phyloP scores from a whole-genome alignment of 2,329 filamentous ascomycete species.

The Penicillium sp. region DNA sequence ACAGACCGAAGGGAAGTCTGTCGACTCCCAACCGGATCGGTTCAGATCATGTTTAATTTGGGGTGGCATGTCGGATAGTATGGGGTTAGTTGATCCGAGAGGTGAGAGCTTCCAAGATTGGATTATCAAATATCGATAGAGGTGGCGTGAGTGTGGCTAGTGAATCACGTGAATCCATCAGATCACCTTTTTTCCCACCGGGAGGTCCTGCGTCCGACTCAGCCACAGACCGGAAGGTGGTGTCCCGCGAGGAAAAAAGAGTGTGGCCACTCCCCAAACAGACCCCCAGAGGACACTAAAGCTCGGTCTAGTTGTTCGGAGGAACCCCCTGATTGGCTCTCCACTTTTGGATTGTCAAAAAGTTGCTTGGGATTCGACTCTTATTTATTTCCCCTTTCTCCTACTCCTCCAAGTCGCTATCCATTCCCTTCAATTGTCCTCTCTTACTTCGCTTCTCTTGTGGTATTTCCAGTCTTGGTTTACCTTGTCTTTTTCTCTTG shows the following conservation, averaged over 20 bases:
- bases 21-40: conserved; percentile 89
- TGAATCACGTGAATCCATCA: conserved; percentile 14
- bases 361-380: conserved; percentile 18
- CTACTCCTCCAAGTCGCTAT: conserved; percentile 9
- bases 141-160: conserved; percentile 10
- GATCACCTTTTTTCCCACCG: conserved; percentile 13
- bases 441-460: conserved; percentile 10
- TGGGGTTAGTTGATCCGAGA: background rate
- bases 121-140: conserved; percentile 10
- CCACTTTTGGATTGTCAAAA: conserved; percentile 19
- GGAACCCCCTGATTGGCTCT: conserved; percentile 9
- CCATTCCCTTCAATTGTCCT: conserved; percentile 12
- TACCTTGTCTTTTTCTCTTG: background rate
- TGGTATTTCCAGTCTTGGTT: conserved; percentile 7
- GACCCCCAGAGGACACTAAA: conserved; percentile 1
- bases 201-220: conserved; percentile 13
- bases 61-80: conserved; percentile 57
- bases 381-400: conserved; percentile 21
- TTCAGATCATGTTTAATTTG: conserved; percentile 97
- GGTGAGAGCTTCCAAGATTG: background rate
- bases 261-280: conserved; percentile 7
- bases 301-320: conserved; percentile 8
- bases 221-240: conserved; percentile 20
- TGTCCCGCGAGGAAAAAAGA: conserved; percentile 6
- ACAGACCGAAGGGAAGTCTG: conserved; percentile 53